These are phyloP conservation scores for Suhomyces wounanorum DNA, from an alignment of 1,139 yeast species.

Conservation along the genomic window DNA sequence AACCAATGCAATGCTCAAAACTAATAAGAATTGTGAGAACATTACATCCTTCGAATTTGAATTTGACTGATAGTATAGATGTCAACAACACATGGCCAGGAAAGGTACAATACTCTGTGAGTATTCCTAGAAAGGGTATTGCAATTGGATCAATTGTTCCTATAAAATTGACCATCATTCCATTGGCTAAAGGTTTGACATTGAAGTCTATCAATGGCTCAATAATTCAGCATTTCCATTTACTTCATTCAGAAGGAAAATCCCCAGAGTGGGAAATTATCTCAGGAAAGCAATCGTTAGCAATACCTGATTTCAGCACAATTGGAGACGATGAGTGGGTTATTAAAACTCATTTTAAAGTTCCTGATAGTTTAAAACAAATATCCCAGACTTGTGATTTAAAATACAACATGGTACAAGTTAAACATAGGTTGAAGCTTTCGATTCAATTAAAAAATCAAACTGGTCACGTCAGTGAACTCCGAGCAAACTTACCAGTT, in stretches of 20 bases:
- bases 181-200: conserved; percentile 58
- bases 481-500: conserved; percentile 68
- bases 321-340: conserved; percentile 52
- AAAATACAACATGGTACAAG: conserved; percentile 50
- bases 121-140: conserved; percentile 56
- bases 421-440: conserved; percentile 62
- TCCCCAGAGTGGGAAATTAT: conserved; percentile 48
- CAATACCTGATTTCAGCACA: conserved; percentile 28
- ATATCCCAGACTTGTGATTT: conserved; percentile 62
- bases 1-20: conserved; percentile 36
- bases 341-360: conserved; percentile 47
- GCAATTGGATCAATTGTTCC: conserved; percentile 62
- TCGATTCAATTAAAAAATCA: conserved; percentile 57
- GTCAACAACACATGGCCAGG: conserved; percentile 66
- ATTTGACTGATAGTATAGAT: conserved; percentile 55
- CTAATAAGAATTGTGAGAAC: conserved; percentile 49
- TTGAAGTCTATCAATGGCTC: conserved; percentile 51
- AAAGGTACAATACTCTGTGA: conserved; percentile 63
- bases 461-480: conserved; percentile 66
- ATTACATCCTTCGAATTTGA: conserved; percentile 51
- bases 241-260: conserved; percentile 38
- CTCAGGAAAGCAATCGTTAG: conserved; percentile 32
- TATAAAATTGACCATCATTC: conserved; percentile 55
- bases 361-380: conserved; percentile 54
- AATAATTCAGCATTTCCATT: conserved; percentile 53